These are phyloP conservation scores for Picochlorum sp. DNA, from an alignment of 139 green algal genomes.

Conservation along the genomic window DNA sequence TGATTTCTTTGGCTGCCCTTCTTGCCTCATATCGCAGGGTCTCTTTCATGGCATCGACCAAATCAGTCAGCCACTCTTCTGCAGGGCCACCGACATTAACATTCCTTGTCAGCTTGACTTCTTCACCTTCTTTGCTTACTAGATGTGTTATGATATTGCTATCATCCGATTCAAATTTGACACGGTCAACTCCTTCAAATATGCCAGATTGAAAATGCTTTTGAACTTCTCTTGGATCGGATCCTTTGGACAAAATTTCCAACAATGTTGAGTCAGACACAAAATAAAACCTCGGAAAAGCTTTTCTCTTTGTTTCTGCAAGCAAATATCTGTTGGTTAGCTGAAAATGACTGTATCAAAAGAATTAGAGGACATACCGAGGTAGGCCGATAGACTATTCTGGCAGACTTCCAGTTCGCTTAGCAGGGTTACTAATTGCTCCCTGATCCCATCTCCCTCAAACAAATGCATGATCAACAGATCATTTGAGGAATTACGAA, in stretches of 20 bases:
- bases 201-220: conserved; percentile 93
- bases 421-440: conserved; percentile 81
- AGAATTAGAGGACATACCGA: conserved; percentile 37
- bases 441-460: conserved; percentile 82
- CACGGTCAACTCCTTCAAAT: conserved; percentile 82
- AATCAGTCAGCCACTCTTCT: conserved; percentile 87
- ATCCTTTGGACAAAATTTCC: conserved; percentile 91
- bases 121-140: conserved; percentile 77
- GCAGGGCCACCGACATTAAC: conserved; percentile 82
- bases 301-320: conserved; percentile 79
- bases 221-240: conserved; percentile 78
- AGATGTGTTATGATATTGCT: conserved; percentile 87
- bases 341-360: not conserved
- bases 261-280: conserved; percentile 93
- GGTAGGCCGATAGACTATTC: conserved; percentile 85
- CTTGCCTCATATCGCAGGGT: conserved; percentile 32
- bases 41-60: conserved; percentile 89
- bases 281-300: conserved; percentile 97
- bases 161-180: conserved; percentile 86
- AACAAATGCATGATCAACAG: conserved; percentile 64
- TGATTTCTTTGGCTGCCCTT: not conserved
- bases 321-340: not conserved
- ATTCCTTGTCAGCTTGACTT: conserved; percentile 48
- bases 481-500: conserved; percentile 69
- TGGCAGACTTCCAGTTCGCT: conserved; percentile 95